These are phyloP conservation scores for Aspergillus chevalieri DNA, from an alignment of 2,329 filamentous ascomycete species.

Conservation along the genomic window DNA sequence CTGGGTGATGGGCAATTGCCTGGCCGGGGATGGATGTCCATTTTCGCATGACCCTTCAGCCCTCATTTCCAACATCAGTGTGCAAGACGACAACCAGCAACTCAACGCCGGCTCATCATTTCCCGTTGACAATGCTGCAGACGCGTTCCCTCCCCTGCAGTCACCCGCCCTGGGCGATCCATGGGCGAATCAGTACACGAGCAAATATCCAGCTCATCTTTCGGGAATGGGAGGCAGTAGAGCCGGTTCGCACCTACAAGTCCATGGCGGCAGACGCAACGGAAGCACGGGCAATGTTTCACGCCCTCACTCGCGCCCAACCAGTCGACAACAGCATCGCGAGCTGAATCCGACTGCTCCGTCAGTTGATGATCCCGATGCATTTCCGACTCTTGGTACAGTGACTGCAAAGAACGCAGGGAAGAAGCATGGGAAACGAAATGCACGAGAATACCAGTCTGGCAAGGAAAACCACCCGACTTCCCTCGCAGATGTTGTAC, in stretches of 20 bases:
- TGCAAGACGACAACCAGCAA: slow-evolving; percentile 52
- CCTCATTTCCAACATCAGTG: slow-evolving; percentile 70
- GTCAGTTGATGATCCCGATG: slow-evolving; percentile 87
- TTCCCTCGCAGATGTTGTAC: slow-evolving; percentile 87
- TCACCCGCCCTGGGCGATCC: slow-evolving; percentile 55
- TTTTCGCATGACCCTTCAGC: slow-evolving; percentile 94
- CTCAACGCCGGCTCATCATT: slow-evolving; percentile 60
- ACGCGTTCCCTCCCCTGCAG: slow-evolving; percentile 74
- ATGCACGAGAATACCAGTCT: slow-evolving; percentile 52
- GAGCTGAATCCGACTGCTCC: slow-evolving; percentile 61
- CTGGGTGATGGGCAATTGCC: slow-evolving; percentile 91
- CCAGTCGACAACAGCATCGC: slow-evolving; percentile 70
- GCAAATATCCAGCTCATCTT: slow-evolving; percentile 41
- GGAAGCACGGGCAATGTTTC: slow-evolving; percentile 51
- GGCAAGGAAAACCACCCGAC: slow-evolving; percentile 66
- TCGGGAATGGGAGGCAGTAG: slow-evolving; percentile 41
- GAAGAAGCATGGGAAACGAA: slow-evolving; percentile 90
- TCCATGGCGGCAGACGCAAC: slow-evolving; percentile 28
- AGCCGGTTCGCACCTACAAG: slow-evolving; percentile 26
- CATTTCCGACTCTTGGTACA: slow-evolving; percentile 83
- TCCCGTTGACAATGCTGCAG: slow-evolving; percentile 70
- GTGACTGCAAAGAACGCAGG: slow-evolving; percentile 61
- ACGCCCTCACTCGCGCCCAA: slow-evolving; percentile 72
- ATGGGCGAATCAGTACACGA: slow-evolving; percentile 45
- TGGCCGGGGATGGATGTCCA: slow-evolving; percentile 88